Evolutionary conservation across 2,329 filamentous ascomycete genomes (phyloP).

Genomic region (Colletotrichum aenigma): DNA sequence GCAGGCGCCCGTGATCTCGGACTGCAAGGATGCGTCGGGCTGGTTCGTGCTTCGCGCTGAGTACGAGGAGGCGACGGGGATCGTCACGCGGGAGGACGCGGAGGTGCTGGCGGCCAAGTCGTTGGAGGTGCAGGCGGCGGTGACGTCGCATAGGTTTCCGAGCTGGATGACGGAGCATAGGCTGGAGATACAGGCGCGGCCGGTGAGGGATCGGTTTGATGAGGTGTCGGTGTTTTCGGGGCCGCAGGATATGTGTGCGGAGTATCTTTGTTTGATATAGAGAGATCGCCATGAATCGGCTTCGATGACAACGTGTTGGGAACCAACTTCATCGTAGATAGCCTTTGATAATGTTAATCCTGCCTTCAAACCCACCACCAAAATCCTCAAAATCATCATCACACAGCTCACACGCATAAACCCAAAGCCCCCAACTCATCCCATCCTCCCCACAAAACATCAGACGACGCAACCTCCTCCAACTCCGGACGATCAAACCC

Average conservation of each 20-base stretch:
- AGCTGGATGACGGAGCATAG: background rate
- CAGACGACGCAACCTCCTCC: background rate
- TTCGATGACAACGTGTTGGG: background rate
- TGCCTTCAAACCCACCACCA: background rate
- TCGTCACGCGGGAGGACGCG: background rate
- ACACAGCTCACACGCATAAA: background rate
- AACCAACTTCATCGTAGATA: background rate
- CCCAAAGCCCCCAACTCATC: background rate
- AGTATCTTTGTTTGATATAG: background rate
- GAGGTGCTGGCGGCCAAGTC: background rate
- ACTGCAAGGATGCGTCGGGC: background rate
- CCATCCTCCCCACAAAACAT: background rate
- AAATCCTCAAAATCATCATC: background rate
- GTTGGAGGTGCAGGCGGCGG: background rate
- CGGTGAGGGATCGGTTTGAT: background rate
- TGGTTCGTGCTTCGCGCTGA: background rate
- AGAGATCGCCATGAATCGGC: background rate
- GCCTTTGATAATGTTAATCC: background rate
- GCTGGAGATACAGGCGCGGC: background rate
- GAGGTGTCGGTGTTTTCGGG: background rate
- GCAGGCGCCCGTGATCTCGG: background rate
- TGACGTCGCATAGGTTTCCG: background rate
- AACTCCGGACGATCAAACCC: background rate
- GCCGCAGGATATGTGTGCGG: background rate
- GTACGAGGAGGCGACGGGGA: background rate